Evolutionary conservation across 1,284 basidiomycete species (phyloP), one percentile per base, ranked within the genome.

Genomic region (Crocinoboletus sp.): DNA sequence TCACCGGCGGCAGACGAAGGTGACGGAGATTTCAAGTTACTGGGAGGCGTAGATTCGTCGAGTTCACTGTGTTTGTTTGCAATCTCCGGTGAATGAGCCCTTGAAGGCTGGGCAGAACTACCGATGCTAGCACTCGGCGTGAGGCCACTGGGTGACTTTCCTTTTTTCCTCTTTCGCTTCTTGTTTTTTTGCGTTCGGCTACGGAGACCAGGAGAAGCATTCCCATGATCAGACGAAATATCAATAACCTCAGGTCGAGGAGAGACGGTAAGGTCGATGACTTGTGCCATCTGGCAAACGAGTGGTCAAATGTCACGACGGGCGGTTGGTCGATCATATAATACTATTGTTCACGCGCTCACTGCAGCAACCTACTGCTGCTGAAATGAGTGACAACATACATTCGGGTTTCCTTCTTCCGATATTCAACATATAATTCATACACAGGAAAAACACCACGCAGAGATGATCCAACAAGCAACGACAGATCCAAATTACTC

Each of bases 221-320:
- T 10, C 3, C 38, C 61, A n/a, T 32, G 45, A 12, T 55, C 64
- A 23, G 60, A 66, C 2, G 44, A 53, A 20, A 63, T 53, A n/a
- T 66, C 62, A 7, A 67, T 59, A 27, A 62, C 23, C 27, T 63
- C 63, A 9, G 34, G 50, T 33, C 6, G 52, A 17, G 65, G 49
- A 39, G 65, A 63, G 19, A 46, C 15, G 1, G 61, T 63, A 15
- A 63, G 58, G 52, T 63, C 61, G 34, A 63, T 63, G 22, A 63
- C 52, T 45, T 63, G 64, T 29, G 50, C 32, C 61, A 67, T 67
- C 34, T 29, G n/a, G 33, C 23, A 9, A 41, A 19, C 7, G 29
- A 17, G 11, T 27, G 23, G 27, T 31, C 30, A 17, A 43, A 19
- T 13, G 22, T 23, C n/a, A n/a, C n/a, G n/a, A n/a, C n/a, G n/a